Evolutionary conservation across 306 rosid species (phyloP).

Genomic region (Ammopiptanthus mongolicus): DNA sequence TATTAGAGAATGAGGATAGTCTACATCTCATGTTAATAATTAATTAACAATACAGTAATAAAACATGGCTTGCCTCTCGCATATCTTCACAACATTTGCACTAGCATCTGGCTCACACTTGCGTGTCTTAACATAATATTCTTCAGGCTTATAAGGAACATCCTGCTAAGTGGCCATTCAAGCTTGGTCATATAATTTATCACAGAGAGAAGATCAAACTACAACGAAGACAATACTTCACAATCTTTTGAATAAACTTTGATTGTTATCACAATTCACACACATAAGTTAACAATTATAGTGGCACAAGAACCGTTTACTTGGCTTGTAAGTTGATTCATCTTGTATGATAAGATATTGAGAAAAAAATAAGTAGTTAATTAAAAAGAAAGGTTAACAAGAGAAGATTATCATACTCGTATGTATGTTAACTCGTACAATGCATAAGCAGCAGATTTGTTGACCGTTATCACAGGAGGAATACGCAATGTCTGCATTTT

Average conservation of each 20-base stretch:
- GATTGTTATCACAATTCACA: neutral
- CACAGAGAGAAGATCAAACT: neutral
- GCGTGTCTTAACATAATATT: slow-evolving; percentile 63
- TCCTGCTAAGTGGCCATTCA: slow-evolving; percentile 38
- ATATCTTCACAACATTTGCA: slow-evolving; percentile 68
- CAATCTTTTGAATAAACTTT: neutral
- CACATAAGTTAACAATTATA: no score
- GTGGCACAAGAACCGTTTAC: neutral
- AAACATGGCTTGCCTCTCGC: slow-evolving; percentile 59
- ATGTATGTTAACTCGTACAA: slow-evolving; percentile 67
- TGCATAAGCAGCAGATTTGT: slow-evolving; percentile 79
- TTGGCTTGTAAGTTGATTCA: neutral
- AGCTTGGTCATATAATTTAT: neutral
- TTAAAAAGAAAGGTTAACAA: neutral
- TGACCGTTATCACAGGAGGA: slow-evolving; percentile 67
- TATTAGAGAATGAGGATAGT: neutral
- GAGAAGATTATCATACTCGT: slow-evolving; percentile 38
- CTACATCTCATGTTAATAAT: neutral
- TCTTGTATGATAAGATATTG: neutral
- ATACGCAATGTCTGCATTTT: slow-evolving; percentile 76
- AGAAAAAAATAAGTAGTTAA: neutral
- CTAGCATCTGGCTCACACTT: slow-evolving; percentile 84
- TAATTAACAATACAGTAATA: neutral
- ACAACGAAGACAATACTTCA: neutral
- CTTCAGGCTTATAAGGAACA: slow-evolving; percentile 82